phyloP scores from a whole-genome alignment of 2,329 filamentous ascomycete species.

The Gaeumannomyces sp. region DNA sequence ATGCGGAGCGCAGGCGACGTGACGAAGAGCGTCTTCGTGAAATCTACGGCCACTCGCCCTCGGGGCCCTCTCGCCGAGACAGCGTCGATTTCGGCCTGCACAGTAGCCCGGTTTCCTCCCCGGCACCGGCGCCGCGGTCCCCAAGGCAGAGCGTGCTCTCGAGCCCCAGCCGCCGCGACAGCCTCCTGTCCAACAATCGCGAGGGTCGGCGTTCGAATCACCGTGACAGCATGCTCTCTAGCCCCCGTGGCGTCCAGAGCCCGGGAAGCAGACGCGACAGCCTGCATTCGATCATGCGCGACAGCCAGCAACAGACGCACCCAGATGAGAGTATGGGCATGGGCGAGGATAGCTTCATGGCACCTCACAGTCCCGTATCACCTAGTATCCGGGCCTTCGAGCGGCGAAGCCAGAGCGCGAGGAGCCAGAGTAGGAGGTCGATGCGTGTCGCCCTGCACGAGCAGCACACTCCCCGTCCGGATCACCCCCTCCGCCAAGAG shows the following conservation, averaged over 20 bases:
- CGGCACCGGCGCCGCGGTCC: background rate
- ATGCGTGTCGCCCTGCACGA: background rate
- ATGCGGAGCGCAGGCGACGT: conserved; percentile 26
- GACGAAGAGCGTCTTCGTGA: conserved; percentile 49
- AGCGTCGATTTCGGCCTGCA: background rate
- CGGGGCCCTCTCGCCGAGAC: background rate
- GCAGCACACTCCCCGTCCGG: background rate
- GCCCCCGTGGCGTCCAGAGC: background rate
- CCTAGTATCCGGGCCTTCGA: conserved; percentile 24
- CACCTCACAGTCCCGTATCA: conserved; percentile 21
- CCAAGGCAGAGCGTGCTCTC: background rate
- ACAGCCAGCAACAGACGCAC: background rate
- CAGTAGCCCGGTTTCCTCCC: background rate
- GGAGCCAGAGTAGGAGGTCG: conserved; percentile 4
- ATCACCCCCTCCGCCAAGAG: background rate
- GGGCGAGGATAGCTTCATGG: conserved; percentile 18
- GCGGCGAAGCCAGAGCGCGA: conserved; percentile 15
- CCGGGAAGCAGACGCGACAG: background rate
- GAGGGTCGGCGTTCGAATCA: too few relatives aligned
- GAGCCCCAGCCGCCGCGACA: background rate
- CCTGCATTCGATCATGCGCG: background rate
- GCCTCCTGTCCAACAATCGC: too few relatives aligned
- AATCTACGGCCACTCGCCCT: conserved; percentile 40
- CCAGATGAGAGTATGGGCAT: background rate
- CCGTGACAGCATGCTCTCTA: background rate